phyloP scores from a whole-genome alignment of 2,329 filamentous ascomycete species.

The Xylariales sp. region DNA sequence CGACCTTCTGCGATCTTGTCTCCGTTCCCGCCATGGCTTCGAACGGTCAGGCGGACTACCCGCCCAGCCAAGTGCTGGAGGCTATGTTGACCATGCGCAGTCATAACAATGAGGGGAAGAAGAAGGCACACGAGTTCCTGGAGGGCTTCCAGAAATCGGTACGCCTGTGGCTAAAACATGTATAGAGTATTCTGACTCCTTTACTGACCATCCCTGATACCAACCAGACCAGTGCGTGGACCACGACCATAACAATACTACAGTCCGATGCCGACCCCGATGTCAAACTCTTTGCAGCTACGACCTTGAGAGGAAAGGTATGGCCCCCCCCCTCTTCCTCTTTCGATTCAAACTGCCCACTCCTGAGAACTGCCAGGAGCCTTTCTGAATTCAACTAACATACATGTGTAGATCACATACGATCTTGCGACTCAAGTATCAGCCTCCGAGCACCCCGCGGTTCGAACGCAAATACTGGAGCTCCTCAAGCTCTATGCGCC shows the following conservation, averaged over 20 bases:
- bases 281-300: conserved; percentile 91
- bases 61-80: conserved; percentile 70
- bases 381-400: no score
- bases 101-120: conserved; percentile 77
- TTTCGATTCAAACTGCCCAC: no score
- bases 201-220: neutral
- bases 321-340: no score
- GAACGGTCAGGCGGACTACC: conserved; percentile 63
- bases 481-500: conserved; percentile 77
- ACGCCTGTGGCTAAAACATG: conserved; percentile 40
- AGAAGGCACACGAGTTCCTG: conserved; percentile 84
- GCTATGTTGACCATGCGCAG: conserved; percentile 91
- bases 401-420: conserved; percentile 76
- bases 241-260: conserved; percentile 78
- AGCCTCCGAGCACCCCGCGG: conserved; percentile 64
- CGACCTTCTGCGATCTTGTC: no score
- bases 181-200: no score
- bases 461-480: conserved; percentile 79
- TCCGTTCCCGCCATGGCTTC: conserved; percentile 55
- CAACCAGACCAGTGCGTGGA: conserved; percentile 86
- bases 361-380: no score
- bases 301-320: conserved; percentile 97
- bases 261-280: conserved; percentile 78
- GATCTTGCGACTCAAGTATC: conserved; percentile 84
- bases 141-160: conserved; percentile 98